phyloP scores from a whole-genome alignment of 2,329 filamentous ascomycete genomes.

The Paraphoma chrysanthemicola region DNA sequence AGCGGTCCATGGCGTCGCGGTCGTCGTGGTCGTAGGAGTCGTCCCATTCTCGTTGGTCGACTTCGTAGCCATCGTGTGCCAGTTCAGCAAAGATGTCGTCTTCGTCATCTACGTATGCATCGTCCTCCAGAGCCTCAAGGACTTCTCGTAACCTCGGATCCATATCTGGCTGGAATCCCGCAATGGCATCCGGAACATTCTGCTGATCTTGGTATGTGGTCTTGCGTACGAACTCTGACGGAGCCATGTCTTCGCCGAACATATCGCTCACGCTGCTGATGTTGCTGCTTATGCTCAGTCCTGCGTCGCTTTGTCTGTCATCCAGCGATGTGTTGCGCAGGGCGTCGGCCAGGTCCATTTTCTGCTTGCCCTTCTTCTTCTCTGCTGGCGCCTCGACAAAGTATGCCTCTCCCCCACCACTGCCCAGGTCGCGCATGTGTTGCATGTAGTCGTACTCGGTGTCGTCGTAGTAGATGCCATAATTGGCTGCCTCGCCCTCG shows the following conservation, averaged over 20 bases:
- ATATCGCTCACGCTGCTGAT: conserved; percentile 57
- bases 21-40: conserved; percentile 55
- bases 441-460: conserved; percentile 99
- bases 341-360: conserved; percentile 82
- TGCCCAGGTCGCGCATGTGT: conserved; percentile 85
- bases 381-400: conserved; percentile 79
- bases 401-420: conserved; percentile 71
- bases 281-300: conserved; percentile 52
- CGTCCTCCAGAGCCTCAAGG: conserved; percentile 91
- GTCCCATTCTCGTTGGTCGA: conserved; percentile 83
- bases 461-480: conserved; percentile 95
- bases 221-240: conserved; percentile 78
- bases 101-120: conserved; percentile 85
- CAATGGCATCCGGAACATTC: conserved; percentile 86
- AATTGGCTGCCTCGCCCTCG: conserved; percentile 93
- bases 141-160: conserved; percentile 90
- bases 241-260: conserved; percentile 76
- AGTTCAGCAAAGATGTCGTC: conserved; percentile 85
- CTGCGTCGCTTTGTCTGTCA: conserved; percentile 50
- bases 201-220: conserved; percentile 91
- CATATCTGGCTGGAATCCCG: conserved; percentile 97
- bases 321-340: conserved; percentile 62
- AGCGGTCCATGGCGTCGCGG: conserved; percentile 50
- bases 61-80: conserved; percentile 72
- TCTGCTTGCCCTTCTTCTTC: conserved; percentile 76